These are phyloP conservation scores for Quercus aquifolioides DNA, from an alignment of 306 rosid genomes.

Conservation along the genomic window DNA sequence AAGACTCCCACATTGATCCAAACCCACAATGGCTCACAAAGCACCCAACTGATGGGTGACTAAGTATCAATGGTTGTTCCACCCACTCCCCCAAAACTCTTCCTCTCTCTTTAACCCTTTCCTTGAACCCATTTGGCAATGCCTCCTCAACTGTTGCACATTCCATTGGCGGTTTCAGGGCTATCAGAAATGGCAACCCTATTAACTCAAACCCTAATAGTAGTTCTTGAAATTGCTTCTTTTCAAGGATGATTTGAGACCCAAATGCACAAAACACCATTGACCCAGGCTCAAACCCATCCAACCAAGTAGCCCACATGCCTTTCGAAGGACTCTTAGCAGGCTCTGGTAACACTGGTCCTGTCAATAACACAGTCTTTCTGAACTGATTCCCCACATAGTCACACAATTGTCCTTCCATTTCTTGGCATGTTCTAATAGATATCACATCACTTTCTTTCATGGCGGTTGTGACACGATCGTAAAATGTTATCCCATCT, in stretches of 20 bases:
- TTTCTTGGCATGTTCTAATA: conserved; percentile 44
- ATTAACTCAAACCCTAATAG: conserved; percentile 52
- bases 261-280: conserved; percentile 66
- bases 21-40: conserved; percentile 76
- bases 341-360: conserved; percentile 31
- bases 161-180: conserved; percentile 46
- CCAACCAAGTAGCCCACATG: conserved; percentile 35
- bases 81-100: conserved; percentile 56
- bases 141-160: conserved; percentile 43
- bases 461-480: conserved; percentile 23
- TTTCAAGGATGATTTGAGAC: conserved; percentile 39
- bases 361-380: conserved; percentile 37
- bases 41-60: conserved; percentile 50
- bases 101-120: conserved; percentile 50
- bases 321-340: conserved; percentile 16
- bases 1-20: conserved; percentile 73
- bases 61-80: conserved; percentile 52
- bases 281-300: conserved; percentile 16
- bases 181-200: conserved; percentile 45
- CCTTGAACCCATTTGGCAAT: conserved; percentile 53
- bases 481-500: conserved; percentile 34
- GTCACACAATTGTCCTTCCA: conserved; percentile 42
- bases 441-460: conserved; percentile 40
- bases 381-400: conserved; percentile 36
- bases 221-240: conserved; percentile 52